These are phyloP conservation scores for Cladophialophora bantiana DNA, from an alignment of 2,329 filamentous ascomycete species.

Conservation along the genomic window DNA sequence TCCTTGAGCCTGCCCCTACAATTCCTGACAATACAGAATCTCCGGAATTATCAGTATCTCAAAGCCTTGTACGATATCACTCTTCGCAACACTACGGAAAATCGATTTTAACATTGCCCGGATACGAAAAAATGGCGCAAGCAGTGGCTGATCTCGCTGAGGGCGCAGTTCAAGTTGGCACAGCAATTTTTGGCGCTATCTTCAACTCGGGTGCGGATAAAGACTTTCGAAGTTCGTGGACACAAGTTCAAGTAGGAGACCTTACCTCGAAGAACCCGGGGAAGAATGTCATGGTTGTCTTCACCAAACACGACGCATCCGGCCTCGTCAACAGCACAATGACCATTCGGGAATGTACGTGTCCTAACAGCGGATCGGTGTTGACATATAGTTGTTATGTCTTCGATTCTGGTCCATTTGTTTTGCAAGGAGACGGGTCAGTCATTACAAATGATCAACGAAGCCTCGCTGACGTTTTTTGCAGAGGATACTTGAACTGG, in stretches of 20 bases:
- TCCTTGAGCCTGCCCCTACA: not conserved
- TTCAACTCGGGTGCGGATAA: conserved; percentile 14
- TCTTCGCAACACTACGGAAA: not conserved
- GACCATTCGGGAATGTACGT: conserved; percentile 8
- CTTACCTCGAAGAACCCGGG: conserved; percentile 15
- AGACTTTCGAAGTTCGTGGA: conserved; percentile 19
- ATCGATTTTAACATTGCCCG: not conserved
- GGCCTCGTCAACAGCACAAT: conserved; percentile 8
- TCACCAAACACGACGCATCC: conserved; percentile 20
- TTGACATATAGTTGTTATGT: conserved; percentile 18
- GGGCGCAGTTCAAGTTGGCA: not conserved
- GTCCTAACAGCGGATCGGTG: conserved; percentile 8
- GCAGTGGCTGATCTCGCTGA: not conserved
- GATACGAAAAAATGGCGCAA: not conserved
- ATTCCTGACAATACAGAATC: not conserved
- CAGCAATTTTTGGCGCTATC: not conserved
- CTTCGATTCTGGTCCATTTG: conserved; percentile 18
- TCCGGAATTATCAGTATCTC: not conserved
- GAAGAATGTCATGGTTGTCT: conserved; percentile 26
- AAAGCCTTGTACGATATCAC: not conserved
- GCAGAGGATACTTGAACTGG: conserved; percentile 18
- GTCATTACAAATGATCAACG: not conserved
- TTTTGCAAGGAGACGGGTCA: conserved; percentile 20
- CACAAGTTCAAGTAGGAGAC: conserved; percentile 12
- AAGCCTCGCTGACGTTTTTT: not conserved